phyloP scores from a whole-genome alignment of 805 yeast genomes.

The Priceomyces medius region DNA sequence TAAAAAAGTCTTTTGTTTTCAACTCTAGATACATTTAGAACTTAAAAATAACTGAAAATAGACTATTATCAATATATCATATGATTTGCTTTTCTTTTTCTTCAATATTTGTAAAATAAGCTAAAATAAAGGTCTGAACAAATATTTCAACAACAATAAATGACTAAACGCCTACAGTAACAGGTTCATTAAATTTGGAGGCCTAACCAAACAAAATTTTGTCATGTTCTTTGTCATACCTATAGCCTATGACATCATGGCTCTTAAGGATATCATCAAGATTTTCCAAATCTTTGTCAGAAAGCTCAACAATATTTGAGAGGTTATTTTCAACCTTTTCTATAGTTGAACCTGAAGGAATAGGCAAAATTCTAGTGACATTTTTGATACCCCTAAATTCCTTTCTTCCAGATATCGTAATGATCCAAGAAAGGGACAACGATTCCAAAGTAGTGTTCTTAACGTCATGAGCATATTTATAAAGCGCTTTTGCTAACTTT shows the following conservation, averaged over 20 bases:
- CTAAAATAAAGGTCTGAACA: too few relatives aligned
- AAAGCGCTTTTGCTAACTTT: constrained; percentile 46
- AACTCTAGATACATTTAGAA: too few relatives aligned
- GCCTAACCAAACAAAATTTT: neutral
- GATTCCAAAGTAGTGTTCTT: constrained; percentile 58
- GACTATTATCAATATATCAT: too few relatives aligned
- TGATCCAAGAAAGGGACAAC: constrained; percentile 39
- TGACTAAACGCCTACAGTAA: too few relatives aligned
- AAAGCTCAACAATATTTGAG: constrained; percentile 40
- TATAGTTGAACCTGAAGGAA: constrained; percentile 71
- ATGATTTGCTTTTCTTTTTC: too few relatives aligned
- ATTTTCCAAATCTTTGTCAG: constrained; percentile 56
- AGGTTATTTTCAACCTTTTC: constrained; percentile 64
- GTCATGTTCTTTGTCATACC: constrained; percentile 41
- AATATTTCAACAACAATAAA: too few relatives aligned
- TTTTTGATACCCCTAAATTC: constrained; percentile 41
- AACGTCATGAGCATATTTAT: constrained; percentile 47
- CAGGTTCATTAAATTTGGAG: too few relatives aligned
- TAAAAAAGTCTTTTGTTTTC: too few relatives aligned
- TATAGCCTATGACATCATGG: constrained; percentile 52
- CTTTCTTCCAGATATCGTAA: constrained; percentile 67
- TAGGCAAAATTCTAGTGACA: constrained; percentile 64
- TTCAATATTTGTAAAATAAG: too few relatives aligned
- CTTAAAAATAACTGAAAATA: too few relatives aligned
- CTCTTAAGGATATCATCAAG: constrained; percentile 46